These are phyloP conservation scores for Colletotrichum paranaense DNA, from an alignment of 2,329 filamentous ascomycete species.

Conservation along the genomic window DNA sequence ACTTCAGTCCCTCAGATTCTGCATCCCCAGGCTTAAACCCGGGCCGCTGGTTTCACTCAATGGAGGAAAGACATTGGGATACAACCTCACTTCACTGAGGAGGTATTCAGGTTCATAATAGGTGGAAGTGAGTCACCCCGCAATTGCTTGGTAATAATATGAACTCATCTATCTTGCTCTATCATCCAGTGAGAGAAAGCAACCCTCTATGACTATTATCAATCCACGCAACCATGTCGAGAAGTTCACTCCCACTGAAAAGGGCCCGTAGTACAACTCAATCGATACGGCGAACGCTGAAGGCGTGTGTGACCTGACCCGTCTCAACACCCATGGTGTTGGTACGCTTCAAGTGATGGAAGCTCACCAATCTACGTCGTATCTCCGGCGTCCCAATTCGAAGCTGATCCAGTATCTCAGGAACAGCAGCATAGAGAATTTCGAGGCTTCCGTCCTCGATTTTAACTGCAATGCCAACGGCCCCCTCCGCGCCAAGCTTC, in stretches of 20 bases:
- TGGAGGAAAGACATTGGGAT: neutral
- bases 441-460: conserved; percentile 59
- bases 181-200: neutral
- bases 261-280: neutral
- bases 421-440: conserved; percentile 55
- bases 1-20: neutral
- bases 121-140: neutral
- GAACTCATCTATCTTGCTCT: neutral
- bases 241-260: too few relatives aligned
- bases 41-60: neutral
- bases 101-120: neutral
- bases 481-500: conserved; percentile 48
- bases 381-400: conserved; percentile 47
- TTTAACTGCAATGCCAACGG: conserved; percentile 58
- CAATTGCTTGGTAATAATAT: neutral
- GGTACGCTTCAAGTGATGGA: conserved; percentile 45
- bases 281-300: conserved; percentile 14
- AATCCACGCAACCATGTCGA: neutral
- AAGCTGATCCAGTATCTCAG: conserved; percentile 57
- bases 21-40: neutral
- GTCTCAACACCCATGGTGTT: conserved; percentile 54
- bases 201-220: neutral
- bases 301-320: conserved; percentile 39
- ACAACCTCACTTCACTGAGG: neutral
- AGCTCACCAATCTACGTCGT: conserved; percentile 43